phyloP scores from a whole-genome alignment of 352 stramenopile species.

The Phytophthora crassamura region DNA sequence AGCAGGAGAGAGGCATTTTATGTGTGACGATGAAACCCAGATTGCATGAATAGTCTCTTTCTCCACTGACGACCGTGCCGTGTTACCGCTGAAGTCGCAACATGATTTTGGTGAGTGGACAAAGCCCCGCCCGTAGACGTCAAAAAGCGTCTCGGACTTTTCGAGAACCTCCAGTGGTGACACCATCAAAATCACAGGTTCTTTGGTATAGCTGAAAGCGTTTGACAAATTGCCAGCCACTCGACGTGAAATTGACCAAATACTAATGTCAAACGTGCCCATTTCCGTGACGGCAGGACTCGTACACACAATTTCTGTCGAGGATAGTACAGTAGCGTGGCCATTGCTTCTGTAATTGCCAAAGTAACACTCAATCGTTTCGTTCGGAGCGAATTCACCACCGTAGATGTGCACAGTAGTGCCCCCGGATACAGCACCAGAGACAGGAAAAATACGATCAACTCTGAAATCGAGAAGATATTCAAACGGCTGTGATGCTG shows the following conservation, averaged over 20 bases:
- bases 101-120: conserved; percentile 48
- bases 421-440: conserved; percentile 61
- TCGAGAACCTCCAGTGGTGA: conserved; percentile 53
- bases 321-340: conserved; percentile 48
- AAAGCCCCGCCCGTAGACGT: conserved; percentile 70
- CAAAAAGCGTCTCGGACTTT: conserved; percentile 49
- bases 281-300: conserved; percentile 28
- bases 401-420: conserved; percentile 71
- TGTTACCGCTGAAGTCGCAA: conserved; percentile 46
- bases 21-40: conserved; percentile 58
- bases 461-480: conserved; percentile 49
- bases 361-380: conserved; percentile 64
- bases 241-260: conserved; percentile 36
- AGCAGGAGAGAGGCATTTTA: conserved; percentile 54
- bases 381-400: conserved; percentile 45
- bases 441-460: conserved; percentile 43
- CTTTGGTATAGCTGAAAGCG: conserved; percentile 58
- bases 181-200: conserved; percentile 42
- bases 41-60: conserved; percentile 24
- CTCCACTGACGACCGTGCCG: background rate
- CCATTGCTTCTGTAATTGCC: conserved; percentile 19
- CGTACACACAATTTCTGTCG: conserved; percentile 49
- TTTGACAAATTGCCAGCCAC: conserved; percentile 33
- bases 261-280: conserved; percentile 37
- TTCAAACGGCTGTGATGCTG: conserved; percentile 36